phyloP scores from a whole-genome alignment of 2,329 filamentous ascomycete species.

The Neocatenulostroma microsporum region DNA sequence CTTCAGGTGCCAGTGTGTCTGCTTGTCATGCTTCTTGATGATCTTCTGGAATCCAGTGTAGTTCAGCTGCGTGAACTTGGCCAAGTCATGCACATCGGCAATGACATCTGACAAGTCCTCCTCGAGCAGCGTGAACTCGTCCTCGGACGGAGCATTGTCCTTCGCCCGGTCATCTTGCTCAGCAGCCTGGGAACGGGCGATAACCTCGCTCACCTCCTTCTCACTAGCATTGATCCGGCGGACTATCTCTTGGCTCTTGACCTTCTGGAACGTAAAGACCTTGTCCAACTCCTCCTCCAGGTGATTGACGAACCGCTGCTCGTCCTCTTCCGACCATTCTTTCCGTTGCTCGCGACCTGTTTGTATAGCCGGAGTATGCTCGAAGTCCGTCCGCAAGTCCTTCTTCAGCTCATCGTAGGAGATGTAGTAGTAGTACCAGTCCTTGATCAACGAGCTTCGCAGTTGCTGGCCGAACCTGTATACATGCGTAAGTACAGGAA shows the following conservation, averaged over 20 bases:
- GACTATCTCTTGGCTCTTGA: conserved; percentile 94
- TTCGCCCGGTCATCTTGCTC: conserved; percentile 38
- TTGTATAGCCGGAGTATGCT: conserved; percentile 40
- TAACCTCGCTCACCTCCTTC: conserved; percentile 81
- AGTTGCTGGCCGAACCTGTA: conserved; percentile 91
- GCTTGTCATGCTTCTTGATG: conserved; percentile 98
- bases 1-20: conserved; percentile 84
- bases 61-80: conserved; percentile 97
- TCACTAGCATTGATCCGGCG: conserved; percentile 81
- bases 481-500: no score
- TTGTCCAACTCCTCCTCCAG: conserved; percentile 93
- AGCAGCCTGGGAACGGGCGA: conserved; percentile 53
- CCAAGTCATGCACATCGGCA: conserved; percentile 93
- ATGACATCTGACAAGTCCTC: conserved; percentile 96
- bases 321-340: conserved; percentile 85
- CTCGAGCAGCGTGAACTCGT: conserved; percentile 89
- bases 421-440: conserved; percentile 98
- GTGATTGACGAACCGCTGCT: conserved; percentile 75
- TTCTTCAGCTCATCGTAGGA: conserved; percentile 90
- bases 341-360: conserved; percentile 37
- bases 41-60: conserved; percentile 99
- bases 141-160: conserved; percentile 58
- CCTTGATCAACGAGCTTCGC: conserved; percentile 87
- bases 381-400: conserved; percentile 68
- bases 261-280: conserved; percentile 94